A percentile compares a stretch with the other conserved stretches of the same genome.
phyloP scores from a whole-genome alignment of 2,329 filamentous ascomycete genomes.

The Curvularia sp. region DNA sequence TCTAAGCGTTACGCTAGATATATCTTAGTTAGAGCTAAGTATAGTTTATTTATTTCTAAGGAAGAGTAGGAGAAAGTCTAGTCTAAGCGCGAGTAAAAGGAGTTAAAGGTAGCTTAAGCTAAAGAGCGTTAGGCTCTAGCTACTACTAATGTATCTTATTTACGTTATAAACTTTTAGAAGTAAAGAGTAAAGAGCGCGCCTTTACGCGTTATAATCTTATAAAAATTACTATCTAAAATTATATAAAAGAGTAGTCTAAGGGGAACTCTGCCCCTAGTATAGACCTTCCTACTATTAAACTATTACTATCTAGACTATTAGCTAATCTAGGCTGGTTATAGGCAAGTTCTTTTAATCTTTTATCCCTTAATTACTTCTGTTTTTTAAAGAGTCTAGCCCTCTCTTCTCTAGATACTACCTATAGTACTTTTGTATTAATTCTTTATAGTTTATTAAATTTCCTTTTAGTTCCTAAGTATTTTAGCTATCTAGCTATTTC shows the following conservation, averaged over 20 bases:
- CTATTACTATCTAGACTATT: no score
- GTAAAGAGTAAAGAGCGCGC: not conserved
- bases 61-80: constrained; percentile 3
- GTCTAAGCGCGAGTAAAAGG: no score
- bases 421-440: constrained; percentile 2
- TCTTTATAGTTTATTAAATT: not conserved
- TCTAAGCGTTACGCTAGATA: not conserved
- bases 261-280: not conserved
- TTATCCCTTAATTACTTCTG: not conserved
- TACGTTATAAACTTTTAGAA: not conserved
- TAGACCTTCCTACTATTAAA: not conserved
- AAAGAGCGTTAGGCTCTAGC: not conserved
- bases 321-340: not conserved
- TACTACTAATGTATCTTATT: not conserved
- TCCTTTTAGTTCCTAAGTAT: constrained; percentile 2
- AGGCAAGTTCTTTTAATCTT: not conserved
- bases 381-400: not conserved
- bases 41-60: constrained; percentile 1
- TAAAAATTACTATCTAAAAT: not conserved
- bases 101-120: not conserved
- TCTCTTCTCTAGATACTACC: not conserved
- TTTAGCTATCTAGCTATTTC: no score
- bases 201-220: not conserved
- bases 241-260: not conserved
- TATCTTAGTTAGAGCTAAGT: not conserved